Evolutionary conservation across 2,329 filamentous ascomycete species (phyloP), one percentile per base, ranked within the genome.

Genomic region (Phoma sp.): DNA sequence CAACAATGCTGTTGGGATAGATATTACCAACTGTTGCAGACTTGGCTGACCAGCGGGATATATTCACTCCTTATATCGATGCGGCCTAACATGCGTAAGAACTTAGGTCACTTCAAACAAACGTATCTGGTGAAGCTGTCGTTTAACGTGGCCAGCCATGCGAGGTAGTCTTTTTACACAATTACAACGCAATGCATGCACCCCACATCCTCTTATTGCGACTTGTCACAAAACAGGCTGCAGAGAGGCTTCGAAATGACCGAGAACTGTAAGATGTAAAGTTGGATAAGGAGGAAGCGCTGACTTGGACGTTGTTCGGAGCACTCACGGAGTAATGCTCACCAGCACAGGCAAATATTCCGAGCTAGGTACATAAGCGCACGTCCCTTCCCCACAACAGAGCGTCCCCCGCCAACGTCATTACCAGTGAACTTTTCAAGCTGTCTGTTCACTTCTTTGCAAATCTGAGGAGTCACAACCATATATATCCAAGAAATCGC

Each of bases 281-380:
- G 12, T 5, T 14, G 37, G 12, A 15, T 20, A 11, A 34, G 5
- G 6, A 23, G 25, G 17, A n/a, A 7, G 10, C 7, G 21, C 34
- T 45, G 10, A 18, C 15, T 21, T 20, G 18, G 3, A 47, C 18
- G 32, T 9, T 36, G 23, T n/a, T 38, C 51, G 38, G 51, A 53
- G 38, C 38, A 11, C 26, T 15, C 20, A 28, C 51, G 43, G 51
- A 53, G 28, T 53, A 39, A 38, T 42, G n/a, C 21, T 14, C 43
- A 48, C 18, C 4, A 4, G 29, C 30, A 25, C 43, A 53, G 25
- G 20, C n/a, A 26, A 39, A 20, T 25, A 53, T 48, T 53, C 51
- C 51, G 43, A 43, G 38, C 38, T 10, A 28, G 28, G 50, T 47
- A 48, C 51, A 45, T 48, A 47, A 53, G 45, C 51, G 51, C 45